Percentiles rank a stretch among this genome's conserved stretches.
Evolutionary conservation across 495 filamentous ascomycete genomes (phyloP).

Genomic region (Penicillium herquei): DNA sequence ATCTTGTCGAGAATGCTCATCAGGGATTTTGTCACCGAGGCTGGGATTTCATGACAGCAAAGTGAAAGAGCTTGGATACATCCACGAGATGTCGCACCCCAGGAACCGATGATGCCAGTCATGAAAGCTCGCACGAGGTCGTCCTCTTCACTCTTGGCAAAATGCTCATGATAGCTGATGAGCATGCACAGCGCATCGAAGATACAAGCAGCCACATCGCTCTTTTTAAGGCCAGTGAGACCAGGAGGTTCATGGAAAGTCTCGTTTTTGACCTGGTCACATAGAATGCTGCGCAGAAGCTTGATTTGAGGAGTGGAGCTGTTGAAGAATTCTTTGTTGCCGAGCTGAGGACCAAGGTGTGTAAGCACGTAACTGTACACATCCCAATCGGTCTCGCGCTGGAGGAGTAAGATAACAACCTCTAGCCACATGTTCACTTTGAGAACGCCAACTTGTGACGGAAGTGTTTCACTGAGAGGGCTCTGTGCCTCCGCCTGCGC

Average conservation of each 20-base stretch:
- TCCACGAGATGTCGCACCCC: conserved; percentile 81
- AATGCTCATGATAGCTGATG: conserved; percentile 81
- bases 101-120: conserved; percentile 71
- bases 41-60: conserved; percentile 89
- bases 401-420: conserved; percentile 66
- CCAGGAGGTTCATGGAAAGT: conserved; percentile 73
- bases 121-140: conserved; percentile 84
- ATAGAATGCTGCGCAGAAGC: conserved; percentile 71
- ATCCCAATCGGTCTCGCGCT: conserved; percentile 85
- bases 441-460: conserved; percentile 40
- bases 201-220: conserved; percentile 83
- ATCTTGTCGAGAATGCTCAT: conserved; percentile 84
- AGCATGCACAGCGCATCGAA: conserved; percentile 82
- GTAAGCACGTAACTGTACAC: conserved; percentile 87
- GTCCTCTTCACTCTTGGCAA: conserved; percentile 81
- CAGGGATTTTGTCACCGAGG: conserved; percentile 75
- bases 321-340: conserved; percentile 82
- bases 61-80: conserved; percentile 94
- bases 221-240: conserved; percentile 74
- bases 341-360: conserved; percentile 82
- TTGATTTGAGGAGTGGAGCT: conserved; percentile 70
- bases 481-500: conserved; percentile 18
- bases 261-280: conserved; percentile 74
- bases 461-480: conserved; percentile 22
- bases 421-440: conserved; percentile 76